Evolutionary conservation across 129 eudicot genomes (phyloP), one percentile per base, ranked within the genome.

Genomic region (Oenanthe sinensis): DNA sequence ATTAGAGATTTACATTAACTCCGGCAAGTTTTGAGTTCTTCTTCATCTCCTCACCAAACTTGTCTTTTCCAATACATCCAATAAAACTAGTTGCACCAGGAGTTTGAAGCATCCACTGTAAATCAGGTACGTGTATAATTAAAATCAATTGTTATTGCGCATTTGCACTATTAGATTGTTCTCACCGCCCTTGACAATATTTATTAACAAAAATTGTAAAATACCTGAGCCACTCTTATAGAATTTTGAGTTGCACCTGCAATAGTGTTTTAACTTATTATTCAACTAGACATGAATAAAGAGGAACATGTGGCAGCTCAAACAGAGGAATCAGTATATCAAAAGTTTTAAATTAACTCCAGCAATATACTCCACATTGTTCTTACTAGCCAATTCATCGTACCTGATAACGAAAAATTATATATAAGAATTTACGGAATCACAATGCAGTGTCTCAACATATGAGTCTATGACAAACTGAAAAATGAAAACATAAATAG

Each of bases 181-280:
- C 12, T 28, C 42, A 46, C 58, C 15, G 50, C 33, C 17, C 37
- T 30, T 36, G 5, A 4, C 17, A 14, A 24, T 74, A 48, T 15
- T 46, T 16, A n/a, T 60, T n/a, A 2, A 58, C 30, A 58, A 58
- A 60, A 36, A 30, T 2, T 20, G 69, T 2, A 44, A 78, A 68
- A 73, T 85, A 95, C 99, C 87, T 95, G 99, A 33, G 99, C 97
- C 81, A 95, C 96, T 85, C 93, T 85, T 84, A 95, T 95, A 26
- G 99, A 95, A 60, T 95, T 95, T 71, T 95, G 99, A 76, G 99
- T 95, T 76, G 99, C 97, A 85, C 98, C 98, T 93, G 85, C 74
- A 85, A 70, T 76, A 39, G 71, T 15, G 58, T 24, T 10, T 72
- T 39, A 75, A 78, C 1, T 44, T 26, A 67, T 45, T 14, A 63